Conservation (phyloP, 179 eudicot genomes). For the Spinacia oleracea region DNA sequence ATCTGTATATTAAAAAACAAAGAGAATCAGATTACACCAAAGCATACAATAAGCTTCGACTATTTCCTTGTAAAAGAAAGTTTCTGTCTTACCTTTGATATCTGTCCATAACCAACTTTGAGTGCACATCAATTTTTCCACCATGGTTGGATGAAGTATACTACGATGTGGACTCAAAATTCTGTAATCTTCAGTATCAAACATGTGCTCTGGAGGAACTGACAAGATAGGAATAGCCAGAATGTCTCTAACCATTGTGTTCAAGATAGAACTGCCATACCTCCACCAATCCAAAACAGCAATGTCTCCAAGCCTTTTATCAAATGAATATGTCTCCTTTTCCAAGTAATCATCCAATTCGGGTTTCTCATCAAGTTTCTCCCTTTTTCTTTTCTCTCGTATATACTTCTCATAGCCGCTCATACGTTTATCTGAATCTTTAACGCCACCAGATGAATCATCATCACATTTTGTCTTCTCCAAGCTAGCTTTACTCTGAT, state of each 20-base stretch:
- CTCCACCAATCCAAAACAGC: constrained; percentile 20
- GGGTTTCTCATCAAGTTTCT: background rate
- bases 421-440: background rate
- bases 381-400: background rate
- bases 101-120: constrained; percentile 30
- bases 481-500: background rate
- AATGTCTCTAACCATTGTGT: constrained; percentile 21
- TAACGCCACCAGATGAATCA: background rate
- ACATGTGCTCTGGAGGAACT: constrained; percentile 26
- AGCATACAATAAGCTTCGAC: background rate
- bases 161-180: constrained; percentile 28
- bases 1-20: background rate
- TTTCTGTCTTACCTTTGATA: constrained; percentile 9
- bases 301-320: background rate
- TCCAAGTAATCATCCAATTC: constrained; percentile 16
- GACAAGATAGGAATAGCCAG: constrained; percentile 22
- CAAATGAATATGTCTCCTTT: background rate
- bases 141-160: constrained; percentile 22
- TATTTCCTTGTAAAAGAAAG: background rate
- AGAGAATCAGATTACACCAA: background rate
- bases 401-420: background rate
- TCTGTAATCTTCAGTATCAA: constrained; percentile 19
- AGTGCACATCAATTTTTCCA: constrained; percentile 24
- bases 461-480: background rate
- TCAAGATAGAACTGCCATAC: background rate